These are phyloP conservation scores for Geranium incanum DNA, from an alignment of 441 rosid species.

Conservation along the genomic window DNA sequence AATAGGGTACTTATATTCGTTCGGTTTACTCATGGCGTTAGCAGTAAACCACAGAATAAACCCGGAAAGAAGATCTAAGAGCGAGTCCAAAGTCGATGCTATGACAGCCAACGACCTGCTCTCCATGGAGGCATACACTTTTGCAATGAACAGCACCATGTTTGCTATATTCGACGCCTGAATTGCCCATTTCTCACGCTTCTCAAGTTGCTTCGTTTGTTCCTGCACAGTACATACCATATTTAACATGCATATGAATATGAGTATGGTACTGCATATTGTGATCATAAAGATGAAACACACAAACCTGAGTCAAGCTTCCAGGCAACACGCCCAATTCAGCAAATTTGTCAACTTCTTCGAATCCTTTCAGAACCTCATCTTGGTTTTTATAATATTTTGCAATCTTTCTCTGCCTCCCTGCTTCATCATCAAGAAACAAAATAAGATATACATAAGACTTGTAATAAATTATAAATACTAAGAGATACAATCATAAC, in stretches of 20 bases:
- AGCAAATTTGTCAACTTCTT: slow-evolving; percentile 36
- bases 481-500: no score
- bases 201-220: slow-evolving; percentile 37
- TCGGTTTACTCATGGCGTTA: slow-evolving; percentile 38
- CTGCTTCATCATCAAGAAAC: not conserved
- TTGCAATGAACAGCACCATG: slow-evolving; percentile 46
- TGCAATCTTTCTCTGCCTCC: slow-evolving; percentile 21
- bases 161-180: slow-evolving; percentile 48
- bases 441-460: no score
- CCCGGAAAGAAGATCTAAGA: slow-evolving; percentile 53
- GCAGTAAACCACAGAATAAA: slow-evolving; percentile 57
- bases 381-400: slow-evolving; percentile 46
- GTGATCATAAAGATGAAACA: no score
- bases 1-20: slow-evolving; percentile 42
- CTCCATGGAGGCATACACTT: slow-evolving; percentile 43
- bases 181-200: slow-evolving; percentile 36
- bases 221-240: slow-evolving; percentile 21
- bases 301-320: slow-evolving; percentile 28
- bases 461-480: no score
- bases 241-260: no score
- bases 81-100: slow-evolving; percentile 57
- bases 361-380: slow-evolving; percentile 35
- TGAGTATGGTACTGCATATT: no score
- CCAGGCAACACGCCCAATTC: slow-evolving; percentile 43
- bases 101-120: slow-evolving; percentile 58